Base-by-base conservation (phyloP, 176 grass and related monocot genomes). In the Carex myosuroides region DNA sequence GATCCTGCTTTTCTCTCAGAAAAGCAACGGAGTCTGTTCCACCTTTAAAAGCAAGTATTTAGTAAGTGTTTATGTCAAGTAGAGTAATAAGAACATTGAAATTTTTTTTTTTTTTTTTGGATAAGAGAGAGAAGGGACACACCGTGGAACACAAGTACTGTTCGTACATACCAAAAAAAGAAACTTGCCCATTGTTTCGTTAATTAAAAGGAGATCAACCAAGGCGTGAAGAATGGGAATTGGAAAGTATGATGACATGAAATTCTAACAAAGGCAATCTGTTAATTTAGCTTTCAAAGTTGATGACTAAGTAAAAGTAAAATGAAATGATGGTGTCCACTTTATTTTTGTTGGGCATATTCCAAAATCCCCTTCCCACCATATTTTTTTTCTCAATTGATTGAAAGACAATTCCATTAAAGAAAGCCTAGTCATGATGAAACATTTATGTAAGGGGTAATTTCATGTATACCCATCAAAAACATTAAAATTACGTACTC, bases 301-400 rank as follows among this genome's bases (percentile, higher is more conserved):
- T 77, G 13, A 77, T 77, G 73, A 33, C 73, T 2, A 5, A 13
- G 50, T 77, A 77, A 75, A 76, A 13, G 8, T 39, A 17, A 68
- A 82, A 82, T 7, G 80, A 52, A 68, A 67, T 83, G 80, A 83
- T 83, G 80, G 61, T 67, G 11, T 68, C 16, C 3, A 5, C 41
- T 83, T 68, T 13, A 29, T 81, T 81, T 64, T 60, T 62, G 12
- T 41, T 80, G 62, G 14, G 30, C 13, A 80, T 80, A 80, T 80
- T 57, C 77, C 77, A 80, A 80, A 60, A 29, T 33, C 55, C 6
- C 48, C 24, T 60, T 13, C 24, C 24, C 76, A 80, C 76, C 14
- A 10, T 79, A 6, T 60, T 58, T 29, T 11, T 55, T 29, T 60
- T 18, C 7, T 80, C 14, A 37, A 26, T 4, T 17, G 29, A 58